phyloP scores from a whole-genome alignment of 495 filamentous ascomycete species.

The Penicillium argentinense region DNA sequence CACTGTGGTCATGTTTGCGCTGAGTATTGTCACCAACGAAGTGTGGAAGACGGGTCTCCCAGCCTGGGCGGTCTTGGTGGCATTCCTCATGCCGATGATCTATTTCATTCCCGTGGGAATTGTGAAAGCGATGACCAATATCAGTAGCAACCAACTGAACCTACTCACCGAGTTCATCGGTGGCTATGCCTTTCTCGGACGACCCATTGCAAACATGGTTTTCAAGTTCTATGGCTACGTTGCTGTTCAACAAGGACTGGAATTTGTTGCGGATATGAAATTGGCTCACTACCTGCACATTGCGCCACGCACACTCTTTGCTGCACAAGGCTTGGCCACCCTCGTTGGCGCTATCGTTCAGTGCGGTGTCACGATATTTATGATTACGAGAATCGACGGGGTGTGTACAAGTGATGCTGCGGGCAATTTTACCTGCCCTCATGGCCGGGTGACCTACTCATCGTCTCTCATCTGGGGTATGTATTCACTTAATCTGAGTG shows the following conservation, averaged over 20 bases:
- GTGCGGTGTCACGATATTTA: constrained; percentile 63
- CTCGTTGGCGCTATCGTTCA: constrained; percentile 67
- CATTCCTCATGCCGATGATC: constrained; percentile 45
- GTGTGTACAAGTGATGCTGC: constrained; percentile 61
- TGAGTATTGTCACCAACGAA: constrained; percentile 63
- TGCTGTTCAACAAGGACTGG: constrained; percentile 55
- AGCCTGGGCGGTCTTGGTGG: constrained; percentile 68
- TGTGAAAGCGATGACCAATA: constrained; percentile 66
- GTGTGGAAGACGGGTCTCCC: constrained; percentile 65
- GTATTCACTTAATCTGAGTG: too few relatives aligned
- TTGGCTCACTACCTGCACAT: constrained; percentile 77
- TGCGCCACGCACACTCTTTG: constrained; percentile 67
- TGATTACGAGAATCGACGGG: constrained; percentile 58
- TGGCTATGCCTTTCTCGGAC: constrained; percentile 68
- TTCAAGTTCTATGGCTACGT: constrained; percentile 78
- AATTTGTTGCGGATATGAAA: constrained; percentile 73
- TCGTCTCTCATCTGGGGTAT: constrained; percentile 70
- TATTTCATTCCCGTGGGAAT: constrained; percentile 50
- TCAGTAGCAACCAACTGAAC: constrained; percentile 64
- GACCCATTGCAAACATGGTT: constrained; percentile 67
- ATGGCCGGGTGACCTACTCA: constrained; percentile 66
- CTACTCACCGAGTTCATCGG: constrained; percentile 71
- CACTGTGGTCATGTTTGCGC: constrained; percentile 51
- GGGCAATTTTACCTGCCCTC: constrained; percentile 67
- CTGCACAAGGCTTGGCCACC: constrained; percentile 65